A percentile compares a stretch with the other conserved stretches of the same genome.
Evolutionary conservation across 148 eudicot genomes (phyloP).

Genomic region (Vaccinium vitisidaea): DNA sequence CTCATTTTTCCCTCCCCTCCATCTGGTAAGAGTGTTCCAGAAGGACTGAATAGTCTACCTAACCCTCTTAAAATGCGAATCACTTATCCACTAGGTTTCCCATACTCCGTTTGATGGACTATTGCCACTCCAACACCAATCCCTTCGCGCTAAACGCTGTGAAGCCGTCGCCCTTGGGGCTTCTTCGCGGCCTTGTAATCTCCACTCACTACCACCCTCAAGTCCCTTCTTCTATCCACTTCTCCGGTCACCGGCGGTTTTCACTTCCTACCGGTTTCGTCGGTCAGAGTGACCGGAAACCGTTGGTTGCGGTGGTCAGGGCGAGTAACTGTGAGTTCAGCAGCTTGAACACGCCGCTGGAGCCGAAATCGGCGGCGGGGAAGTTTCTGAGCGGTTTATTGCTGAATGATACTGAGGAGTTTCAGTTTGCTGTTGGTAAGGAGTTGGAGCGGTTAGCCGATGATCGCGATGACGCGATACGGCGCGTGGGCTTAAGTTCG

Average conservation of each 20-base stretch:
- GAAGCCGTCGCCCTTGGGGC: neutral
- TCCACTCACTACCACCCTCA: neutral
- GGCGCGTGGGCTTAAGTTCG: constrained; percentile 37
- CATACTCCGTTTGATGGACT: constrained; percentile 32
- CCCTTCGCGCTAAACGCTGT: neutral
- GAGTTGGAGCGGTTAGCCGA: constrained; percentile 50
- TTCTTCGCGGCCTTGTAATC: neutral
- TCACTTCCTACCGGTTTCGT: neutral
- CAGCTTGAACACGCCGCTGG: constrained; percentile 58
- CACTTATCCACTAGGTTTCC: neutral
- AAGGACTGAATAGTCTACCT: too few relatives aligned
- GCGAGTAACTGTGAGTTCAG: constrained; percentile 34
- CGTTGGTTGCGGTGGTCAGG: constrained; percentile 23
- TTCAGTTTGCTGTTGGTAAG: constrained; percentile 48
- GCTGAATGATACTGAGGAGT: constrained; percentile 43
- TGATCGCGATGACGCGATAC: constrained; percentile 52
- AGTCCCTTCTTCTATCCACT: neutral
- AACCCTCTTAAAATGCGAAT: neutral
- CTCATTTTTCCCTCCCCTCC: too few relatives aligned
- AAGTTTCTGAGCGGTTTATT: constrained; percentile 47
- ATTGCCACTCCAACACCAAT: constrained; percentile 14
- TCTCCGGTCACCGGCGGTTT: constrained; percentile 1
- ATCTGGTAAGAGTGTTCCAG: too few relatives aligned
- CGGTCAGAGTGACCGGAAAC: constrained; percentile 12
- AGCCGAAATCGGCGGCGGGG: constrained; percentile 49